Evolutionary conservation across 305 asterid genomes (phyloP), one percentile per base, ranked within the genome.

Genomic region (Solanum hybrid): DNA sequence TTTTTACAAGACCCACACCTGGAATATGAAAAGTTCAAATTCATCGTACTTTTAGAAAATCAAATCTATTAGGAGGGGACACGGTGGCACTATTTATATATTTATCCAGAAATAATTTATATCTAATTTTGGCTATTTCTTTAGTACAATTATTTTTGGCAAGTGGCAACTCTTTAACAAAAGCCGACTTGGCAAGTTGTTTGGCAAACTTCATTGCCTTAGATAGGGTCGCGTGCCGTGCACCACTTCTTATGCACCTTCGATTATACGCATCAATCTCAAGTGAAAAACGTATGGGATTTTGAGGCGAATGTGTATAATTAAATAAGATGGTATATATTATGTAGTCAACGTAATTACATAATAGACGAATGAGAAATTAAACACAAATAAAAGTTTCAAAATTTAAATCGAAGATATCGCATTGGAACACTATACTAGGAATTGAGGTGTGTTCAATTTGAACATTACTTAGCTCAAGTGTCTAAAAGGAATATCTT

Each of bases 281-380:
- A n/a, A n/a, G 31, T n/a, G 0, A 0, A 68, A 70, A 70, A 17
- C 0, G 3, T 10, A 10, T 4, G 14, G 0, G 0, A 70, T 5
- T 70, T 72, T 26, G 4, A 72, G 8, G 7, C 4, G 0, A 72
- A 72, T 72, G 2, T 10, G 9, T 72, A 72, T 26, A 24, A 72
- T 72, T 72, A 72, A 26, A 4, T 2, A 11, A 2, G 7, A 24
- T 70, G 6, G 3, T 6, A n/a, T 24, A 24, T 70, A 10, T 70
- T 70, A 39, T 10, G 17, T 10, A 12, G 17, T 70, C 14, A 70
- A 24, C 2, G 1, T 70, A 10, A 70, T 27, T 70, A 70, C 7
- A 2, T 70, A 24, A 4, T 70, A 24, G 15, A 70, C 15, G 3
- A 70, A 70, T 70, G 8, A 4, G 4, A 70, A 24, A 17, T 57